Evolutionary conservation across 2,329 filamentous ascomycete species (phyloP), one percentile per base, ranked within the genome.

Genomic region (Aspergillus floridensis): DNA sequence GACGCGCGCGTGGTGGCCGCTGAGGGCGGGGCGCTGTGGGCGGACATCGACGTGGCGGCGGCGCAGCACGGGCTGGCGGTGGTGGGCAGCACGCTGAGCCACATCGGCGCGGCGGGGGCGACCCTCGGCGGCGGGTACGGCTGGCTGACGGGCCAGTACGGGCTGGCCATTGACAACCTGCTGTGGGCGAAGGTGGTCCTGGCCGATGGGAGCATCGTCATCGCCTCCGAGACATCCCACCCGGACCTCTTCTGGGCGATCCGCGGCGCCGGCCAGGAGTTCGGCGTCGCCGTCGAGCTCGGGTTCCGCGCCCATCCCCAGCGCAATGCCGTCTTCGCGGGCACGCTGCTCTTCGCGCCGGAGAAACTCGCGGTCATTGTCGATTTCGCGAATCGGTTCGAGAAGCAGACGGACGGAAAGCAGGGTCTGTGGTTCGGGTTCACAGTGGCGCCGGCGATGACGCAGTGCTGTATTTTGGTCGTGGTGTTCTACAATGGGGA

Each of bases 41-140:
- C 50, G 5, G 80, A 86, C 64, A 78, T 86, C 7, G 83, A 87
- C 63, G 71, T 76, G 5, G 80, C 79, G 0, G 80, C 80, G 0
- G 81, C 75, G 54, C 70, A 79, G 51, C 73, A 84, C 65, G 79
- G 79, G 0, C 77, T 88, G 2, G 85, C 84, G 2, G 84, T 83
- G 1, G 82, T 86, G 1, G 84, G 84, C 6, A 84, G 85, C 4
- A 86, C 84, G 0, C 82, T 87, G 5, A 82, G 81, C 38, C 82
- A 87, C 60, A 86, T 83, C 1, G 85, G 86, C 3, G 82, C 87
- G 3, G 85, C 82, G 5, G 86, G 83, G 0, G 71, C 86, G n/a
- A 79, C 81, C 0, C 68, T 86, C 0, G 82, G 83, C 2, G 84
- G 84, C 22, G 85, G 85, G 1, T 84, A 83, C 65, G 84, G 86